These are phyloP conservation scores for Kurtzmaniella quercitrusa DNA, from an alignment of 1,139 yeast species.

Conservation along the genomic window DNA sequence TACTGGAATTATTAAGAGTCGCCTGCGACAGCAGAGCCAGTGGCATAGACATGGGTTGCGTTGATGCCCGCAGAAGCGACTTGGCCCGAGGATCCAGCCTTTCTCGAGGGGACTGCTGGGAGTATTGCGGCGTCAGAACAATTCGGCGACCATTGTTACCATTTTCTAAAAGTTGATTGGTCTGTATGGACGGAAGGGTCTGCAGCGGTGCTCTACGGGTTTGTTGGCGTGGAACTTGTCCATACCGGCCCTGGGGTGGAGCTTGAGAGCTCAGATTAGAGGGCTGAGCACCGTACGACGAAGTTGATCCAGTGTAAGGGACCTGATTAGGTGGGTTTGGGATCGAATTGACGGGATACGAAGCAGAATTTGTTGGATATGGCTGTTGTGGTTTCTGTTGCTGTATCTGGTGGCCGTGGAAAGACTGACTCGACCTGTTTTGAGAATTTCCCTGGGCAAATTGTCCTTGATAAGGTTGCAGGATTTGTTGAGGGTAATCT, in stretches of 20 bases:
- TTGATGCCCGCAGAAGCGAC: conserved; percentile 5
- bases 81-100: conserved; percentile 4
- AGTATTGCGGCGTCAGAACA: conserved; percentile 6
- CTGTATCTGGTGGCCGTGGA: neutral
- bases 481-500: too few relatives aligned
- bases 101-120: conserved; percentile 9
- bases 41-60: conserved; percentile 7
- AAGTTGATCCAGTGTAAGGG: neutral
- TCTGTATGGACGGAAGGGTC: conserved; percentile 8
- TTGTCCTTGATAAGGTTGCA: conserved; percentile 2
- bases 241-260: conserved; percentile 1
- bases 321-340: conserved; percentile 4
- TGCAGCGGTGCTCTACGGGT: conserved; percentile 8
- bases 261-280: conserved; percentile 7
- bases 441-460: too few relatives aligned
- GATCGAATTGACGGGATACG: neutral
- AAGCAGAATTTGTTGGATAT: conserved; percentile 2
- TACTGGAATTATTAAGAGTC: conserved; percentile 4
- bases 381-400: conserved; percentile 3
- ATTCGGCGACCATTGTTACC: conserved; percentile 5
- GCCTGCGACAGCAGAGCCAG: conserved; percentile 10
- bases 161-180: conserved; percentile 8
- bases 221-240: neutral
- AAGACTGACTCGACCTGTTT: neutral
- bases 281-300: conserved; percentile 5